Evolutionary conservation across 2,329 filamentous ascomycete species (phyloP), one percentile per base, ranked within the genome.

Genomic region (Emergomyces africanus): DNA sequence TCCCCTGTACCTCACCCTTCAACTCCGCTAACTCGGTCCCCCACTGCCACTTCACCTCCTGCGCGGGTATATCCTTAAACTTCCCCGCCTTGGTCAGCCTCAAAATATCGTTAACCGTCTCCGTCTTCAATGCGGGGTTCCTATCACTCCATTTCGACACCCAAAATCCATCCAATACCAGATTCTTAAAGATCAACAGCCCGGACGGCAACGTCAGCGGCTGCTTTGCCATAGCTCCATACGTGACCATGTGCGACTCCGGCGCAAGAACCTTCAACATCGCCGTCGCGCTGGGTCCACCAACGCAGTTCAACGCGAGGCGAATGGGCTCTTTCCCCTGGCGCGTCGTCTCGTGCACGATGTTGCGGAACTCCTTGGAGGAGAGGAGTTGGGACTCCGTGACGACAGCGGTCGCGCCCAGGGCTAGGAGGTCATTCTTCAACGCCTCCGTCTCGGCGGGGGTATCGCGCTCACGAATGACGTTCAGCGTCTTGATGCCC

Each of bases 111-210:
- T 87, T 81, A n/a, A 97, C 85, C 50, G 90, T 95, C 68, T 80
- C 81, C 70, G 83, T 82, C 77, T 95, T 95, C 61, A 86, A 84
- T 5, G 80, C 78, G 0, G 85, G 82, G 66, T 96, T 81, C 63
- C 80, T 76, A 69, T 91, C 86, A 54, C 88, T 89, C 92, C 94
- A 97, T 61, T 81, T 84, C 69, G 88, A 94, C 28, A 97, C 84
- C 94, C 94, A 99, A 74, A 97, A 99, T 4, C 94, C 95, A 62
- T 89, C 82, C 69, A 96, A 95, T 57, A 83, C 81, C 57, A 97
- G 80, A 66, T 97, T 85, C 73, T 92, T 94, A 78, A 99, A 99
- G 66, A 99, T 99, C 61, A 97, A 78, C 65, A 95, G 78, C 0
- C 88, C 88, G 0, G 91, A 88, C 0, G 92, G 90, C 62, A 97